Percentiles rank a stretch among this genome's conserved stretches.
phyloP scores from a whole-genome alignment of 495 filamentous ascomycete genomes.

The Lophiostoma macrostomum region DNA sequence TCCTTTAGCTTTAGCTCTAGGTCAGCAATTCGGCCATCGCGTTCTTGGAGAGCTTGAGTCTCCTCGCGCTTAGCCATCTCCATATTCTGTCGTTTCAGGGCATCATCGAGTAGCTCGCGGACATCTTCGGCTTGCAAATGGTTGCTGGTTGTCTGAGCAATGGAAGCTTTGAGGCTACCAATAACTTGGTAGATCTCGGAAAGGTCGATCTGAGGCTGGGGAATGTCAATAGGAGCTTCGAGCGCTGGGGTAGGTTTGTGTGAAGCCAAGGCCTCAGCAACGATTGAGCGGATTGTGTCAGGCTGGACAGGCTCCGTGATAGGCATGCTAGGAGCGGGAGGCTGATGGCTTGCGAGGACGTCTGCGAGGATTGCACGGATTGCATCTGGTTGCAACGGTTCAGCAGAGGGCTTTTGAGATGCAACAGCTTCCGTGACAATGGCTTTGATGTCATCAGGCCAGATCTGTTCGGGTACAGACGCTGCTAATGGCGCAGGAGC shows the following conservation, averaged over 20 bases:
- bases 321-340: background rate
- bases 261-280: constrained; percentile 62
- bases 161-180: constrained; percentile 54
- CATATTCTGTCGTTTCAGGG: constrained; percentile 34
- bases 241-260: constrained; percentile 20
- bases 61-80: constrained; percentile 42
- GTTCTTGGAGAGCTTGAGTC: constrained; percentile 31
- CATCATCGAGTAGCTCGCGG: constrained; percentile 57
- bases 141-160: constrained; percentile 38
- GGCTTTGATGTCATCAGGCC: constrained; percentile 14
- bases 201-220: constrained; percentile 33
- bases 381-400: constrained; percentile 5
- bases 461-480: constrained; percentile 14
- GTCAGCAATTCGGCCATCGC: constrained; percentile 40
- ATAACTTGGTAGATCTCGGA: constrained; percentile 56
- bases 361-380: constrained; percentile 20
- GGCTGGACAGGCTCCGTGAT: constrained; percentile 43
- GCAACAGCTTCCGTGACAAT: constrained; percentile 12
- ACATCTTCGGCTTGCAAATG: constrained; percentile 51
- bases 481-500: constrained; percentile 32
- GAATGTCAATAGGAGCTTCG: constrained; percentile 23
- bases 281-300: constrained; percentile 74
- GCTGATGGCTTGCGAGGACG: constrained; percentile 6
- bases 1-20: constrained; percentile 40
- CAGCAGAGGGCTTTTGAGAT: background rate